Evolutionary conservation across 1,284 basidiomycete genomes (phyloP), one percentile per base, ranked within the genome.

Genomic region (Fomitopsis pinicola): DNA sequence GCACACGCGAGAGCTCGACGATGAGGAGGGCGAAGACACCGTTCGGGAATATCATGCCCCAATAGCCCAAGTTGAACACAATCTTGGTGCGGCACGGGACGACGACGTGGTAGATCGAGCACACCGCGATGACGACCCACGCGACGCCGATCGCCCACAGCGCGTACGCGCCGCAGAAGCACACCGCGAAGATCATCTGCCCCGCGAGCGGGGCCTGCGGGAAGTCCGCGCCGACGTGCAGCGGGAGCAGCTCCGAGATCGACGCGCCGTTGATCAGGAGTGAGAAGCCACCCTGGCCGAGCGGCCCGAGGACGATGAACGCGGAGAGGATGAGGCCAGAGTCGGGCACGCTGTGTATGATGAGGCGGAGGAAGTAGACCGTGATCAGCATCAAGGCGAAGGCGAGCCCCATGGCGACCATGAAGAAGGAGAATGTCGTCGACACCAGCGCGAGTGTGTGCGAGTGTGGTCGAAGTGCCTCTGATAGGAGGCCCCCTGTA

Each of bases 241-340:
- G 62, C 0, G 81, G 81, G 1, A 84, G 73, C 4, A 82, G 66
- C 10, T 70, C 57, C 2, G 75, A 73, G 42, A 82, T 73, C 50
- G 77, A 74, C 17, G 75, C 69, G 22, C 83, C 83, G 40, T 87
- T 75, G 6, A 82, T 67, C 4, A 88, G 73, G 48, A 88, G 73
- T 0, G 82, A 82, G 71, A 82, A 89, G 1, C 80, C 80, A 28
- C 83, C 84, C 62, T 83, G 87, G 4, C 72, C 73, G 64, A 71
- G 66, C 1, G 72, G 72, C 0, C 72, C 72, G 44, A 74, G 67
- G 14, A 69, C 66, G 56, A 74, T 70, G 64, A 73, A 73, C 9
- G 69, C 68, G 62, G 66, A 69, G 59, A 72, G 65, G 55, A 73
- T 66, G 33, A 61, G 62, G 1, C 66, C 48, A 30, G 63, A 59